A percentile compares a stretch with the other conserved stretches of the same genome.
phyloP scores from a whole-genome alignment of 495 filamentous ascomycete species.

The Chaetomium fimeti region DNA sequence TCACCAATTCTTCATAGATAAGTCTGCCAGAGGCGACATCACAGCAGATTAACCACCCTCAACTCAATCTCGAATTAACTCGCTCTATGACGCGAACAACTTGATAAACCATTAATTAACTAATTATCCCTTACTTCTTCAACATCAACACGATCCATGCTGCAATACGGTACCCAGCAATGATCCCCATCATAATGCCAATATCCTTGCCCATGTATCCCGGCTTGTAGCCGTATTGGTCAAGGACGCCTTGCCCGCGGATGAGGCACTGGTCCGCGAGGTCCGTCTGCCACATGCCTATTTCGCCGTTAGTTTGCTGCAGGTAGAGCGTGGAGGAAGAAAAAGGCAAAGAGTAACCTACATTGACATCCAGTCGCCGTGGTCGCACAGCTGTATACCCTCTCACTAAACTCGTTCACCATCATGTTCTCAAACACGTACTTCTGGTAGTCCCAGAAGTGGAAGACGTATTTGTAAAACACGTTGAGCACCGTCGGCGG shows the following conservation, averaged over 20 bases:
- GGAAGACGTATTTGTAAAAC: slow-evolving; percentile 82
- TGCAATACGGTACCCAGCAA: slow-evolving; percentile 67
- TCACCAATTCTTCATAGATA: no score
- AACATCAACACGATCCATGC: slow-evolving; percentile 44
- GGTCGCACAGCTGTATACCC: slow-evolving; percentile 58
- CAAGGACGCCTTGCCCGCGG: slow-evolving; percentile 63
- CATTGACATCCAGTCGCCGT: slow-evolving; percentile 53
- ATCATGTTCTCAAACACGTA: slow-evolving; percentile 92
- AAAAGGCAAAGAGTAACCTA: slow-evolving; percentile 1
- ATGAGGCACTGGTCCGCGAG: slow-evolving; percentile 65
- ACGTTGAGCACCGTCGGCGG: slow-evolving; percentile 65
- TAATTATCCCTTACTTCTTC: slow-evolving; percentile 27
- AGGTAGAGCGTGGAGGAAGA: no score
- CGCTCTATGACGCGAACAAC: no score
- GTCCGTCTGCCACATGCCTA: slow-evolving; percentile 61
- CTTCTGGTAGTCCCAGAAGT: slow-evolving; percentile 79
- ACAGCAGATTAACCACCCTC: no score
- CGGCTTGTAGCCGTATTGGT: slow-evolving; percentile 63
- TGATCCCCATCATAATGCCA: slow-evolving; percentile 72
- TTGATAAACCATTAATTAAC: no score
- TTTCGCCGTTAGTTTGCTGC: slow-evolving; percentile 9
- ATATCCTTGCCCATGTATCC: slow-evolving; percentile 66
- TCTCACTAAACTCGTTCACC: slow-evolving; percentile 72
- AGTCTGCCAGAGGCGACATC: no score
- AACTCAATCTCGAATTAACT: no score